Evolutionary conservation across 768 basidiomycete species (phyloP).

Genomic region (Termitomyces sp.): DNA sequence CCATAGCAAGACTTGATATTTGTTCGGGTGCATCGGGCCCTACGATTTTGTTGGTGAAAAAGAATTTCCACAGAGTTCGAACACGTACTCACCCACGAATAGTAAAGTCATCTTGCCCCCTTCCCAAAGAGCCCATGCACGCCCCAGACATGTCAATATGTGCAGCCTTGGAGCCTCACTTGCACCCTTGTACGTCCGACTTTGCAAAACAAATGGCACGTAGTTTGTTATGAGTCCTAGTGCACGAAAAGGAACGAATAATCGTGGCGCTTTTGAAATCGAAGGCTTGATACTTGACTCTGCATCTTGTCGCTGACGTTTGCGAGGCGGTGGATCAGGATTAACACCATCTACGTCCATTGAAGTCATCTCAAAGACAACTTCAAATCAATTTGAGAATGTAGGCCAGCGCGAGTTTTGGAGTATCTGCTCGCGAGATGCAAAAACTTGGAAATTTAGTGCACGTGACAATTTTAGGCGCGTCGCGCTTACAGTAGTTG

Average conservation of each 20-base stretch:
- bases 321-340: slow-evolving; percentile 40
- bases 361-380: slow-evolving; percentile 5
- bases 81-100: slow-evolving; percentile 76
- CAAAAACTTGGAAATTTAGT: slow-evolving; percentile 4
- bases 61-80: slow-evolving; percentile 1
- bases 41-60: slow-evolving; percentile 23
- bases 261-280: slow-evolving; percentile 31
- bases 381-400: neutral
- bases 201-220: slow-evolving; percentile 85
- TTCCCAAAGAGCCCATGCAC: slow-evolving; percentile 94
- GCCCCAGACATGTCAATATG: slow-evolving; percentile 82
- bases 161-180: slow-evolving; percentile 80
- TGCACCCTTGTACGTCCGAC: slow-evolving; percentile 78
- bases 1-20: slow-evolving; percentile 75
- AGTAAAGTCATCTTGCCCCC: slow-evolving; percentile 88
- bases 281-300: slow-evolving; percentile 10
- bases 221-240: slow-evolving; percentile 92
- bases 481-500: no score
- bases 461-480: slow-evolving; percentile 6
- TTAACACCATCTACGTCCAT: slow-evolving; percentile 18
- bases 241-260: slow-evolving; percentile 94
- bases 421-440: neutral
- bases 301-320: slow-evolving; percentile 38
- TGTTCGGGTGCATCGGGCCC: slow-evolving; percentile 77
- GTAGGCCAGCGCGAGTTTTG: neutral